Evolutionary conservation across 2,329 filamentous ascomycete genomes (phyloP).

Genomic region (Xylariaceae sp.): DNA sequence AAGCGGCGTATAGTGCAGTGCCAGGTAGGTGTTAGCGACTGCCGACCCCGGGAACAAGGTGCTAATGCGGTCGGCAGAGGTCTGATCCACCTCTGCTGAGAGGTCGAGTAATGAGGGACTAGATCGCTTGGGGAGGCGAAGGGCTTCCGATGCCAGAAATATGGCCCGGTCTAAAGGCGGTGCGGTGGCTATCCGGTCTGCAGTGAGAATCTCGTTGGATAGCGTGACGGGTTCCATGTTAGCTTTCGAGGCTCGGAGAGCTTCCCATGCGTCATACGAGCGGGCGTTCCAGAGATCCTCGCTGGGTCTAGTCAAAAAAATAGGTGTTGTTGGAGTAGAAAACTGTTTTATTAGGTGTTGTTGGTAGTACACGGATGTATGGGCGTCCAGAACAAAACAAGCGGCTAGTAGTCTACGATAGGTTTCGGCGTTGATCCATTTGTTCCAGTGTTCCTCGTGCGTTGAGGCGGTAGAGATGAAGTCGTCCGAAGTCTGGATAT

Average conservation of each 20-base stretch:
- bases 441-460: constrained; percentile 48
- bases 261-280: constrained; percentile 50
- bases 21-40: constrained; percentile 57
- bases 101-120: constrained; percentile 24
- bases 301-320: constrained; percentile 51
- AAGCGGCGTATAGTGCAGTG: constrained; percentile 61
- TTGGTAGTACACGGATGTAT: constrained; percentile 58
- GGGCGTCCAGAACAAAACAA: constrained; percentile 60
- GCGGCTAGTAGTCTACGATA: constrained; percentile 56
- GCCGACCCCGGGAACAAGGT: constrained; percentile 49
- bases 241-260: constrained; percentile 33
- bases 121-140: constrained; percentile 31
- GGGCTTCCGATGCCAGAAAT: constrained; percentile 35
- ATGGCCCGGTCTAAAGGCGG: constrained; percentile 33
- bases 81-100: constrained; percentile 23
- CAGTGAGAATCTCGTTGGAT: constrained; percentile 39
- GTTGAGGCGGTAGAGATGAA: constrained; percentile 26
- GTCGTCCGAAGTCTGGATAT: constrained; percentile 34
- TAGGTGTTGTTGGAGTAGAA: constrained; percentile 40
- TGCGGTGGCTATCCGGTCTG: constrained; percentile 39
- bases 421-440: constrained; percentile 57
- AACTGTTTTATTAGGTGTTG: constrained; percentile 46
- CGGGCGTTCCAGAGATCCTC: constrained; percentile 53
- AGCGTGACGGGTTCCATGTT: constrained; percentile 34
- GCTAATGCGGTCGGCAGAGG: constrained; percentile 37